phyloP scores from a whole-genome alignment of 1,284 basidiomycete genomes.

The Rhodotorula sp. region DNA sequence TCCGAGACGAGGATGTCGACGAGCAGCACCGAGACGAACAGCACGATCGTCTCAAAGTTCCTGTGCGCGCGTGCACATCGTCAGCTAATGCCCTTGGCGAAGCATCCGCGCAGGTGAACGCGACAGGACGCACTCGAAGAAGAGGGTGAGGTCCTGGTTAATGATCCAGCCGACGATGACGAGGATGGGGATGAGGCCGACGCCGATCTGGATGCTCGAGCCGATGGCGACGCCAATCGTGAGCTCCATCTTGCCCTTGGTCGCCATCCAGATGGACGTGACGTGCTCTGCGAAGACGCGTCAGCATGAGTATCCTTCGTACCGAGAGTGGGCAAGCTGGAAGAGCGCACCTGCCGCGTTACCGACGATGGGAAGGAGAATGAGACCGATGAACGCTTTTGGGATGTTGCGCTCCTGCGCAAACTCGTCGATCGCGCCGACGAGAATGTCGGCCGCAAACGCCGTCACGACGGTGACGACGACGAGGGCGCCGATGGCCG shows the following conservation, averaged over 20 bases:
- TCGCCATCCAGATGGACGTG: slow-evolving; percentile 52
- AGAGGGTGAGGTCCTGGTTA: slow-evolving; percentile 74
- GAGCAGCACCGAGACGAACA: slow-evolving; percentile 68
- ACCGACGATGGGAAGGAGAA: slow-evolving; percentile 59
- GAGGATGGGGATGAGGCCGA: slow-evolving; percentile 80
- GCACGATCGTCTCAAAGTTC: slow-evolving; percentile 66
- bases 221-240: slow-evolving; percentile 52
- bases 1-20: slow-evolving; percentile 57
- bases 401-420: slow-evolving; percentile 76
- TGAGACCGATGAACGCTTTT: slow-evolving; percentile 71
- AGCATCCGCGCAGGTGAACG: background rate
- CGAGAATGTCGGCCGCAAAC: slow-evolving; percentile 78
- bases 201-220: slow-evolving; percentile 63
- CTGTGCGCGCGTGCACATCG: background rate
- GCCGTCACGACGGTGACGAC: slow-evolving; percentile 75
- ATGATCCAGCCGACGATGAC: slow-evolving; percentile 71
- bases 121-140: slow-evolving; percentile 64
- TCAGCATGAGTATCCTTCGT: too few relatives aligned
- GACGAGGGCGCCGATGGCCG: slow-evolving; percentile 59
- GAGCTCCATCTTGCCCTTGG: slow-evolving; percentile 66
- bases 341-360: slow-evolving; percentile 53
- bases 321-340: too few relatives aligned
- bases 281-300: slow-evolving; percentile 69
- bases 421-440: slow-evolving; percentile 86
- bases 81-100: background rate